phyloP scores from a whole-genome alignment of 208 protist genomes.

The Sergeia podlipaevii region DNA sequence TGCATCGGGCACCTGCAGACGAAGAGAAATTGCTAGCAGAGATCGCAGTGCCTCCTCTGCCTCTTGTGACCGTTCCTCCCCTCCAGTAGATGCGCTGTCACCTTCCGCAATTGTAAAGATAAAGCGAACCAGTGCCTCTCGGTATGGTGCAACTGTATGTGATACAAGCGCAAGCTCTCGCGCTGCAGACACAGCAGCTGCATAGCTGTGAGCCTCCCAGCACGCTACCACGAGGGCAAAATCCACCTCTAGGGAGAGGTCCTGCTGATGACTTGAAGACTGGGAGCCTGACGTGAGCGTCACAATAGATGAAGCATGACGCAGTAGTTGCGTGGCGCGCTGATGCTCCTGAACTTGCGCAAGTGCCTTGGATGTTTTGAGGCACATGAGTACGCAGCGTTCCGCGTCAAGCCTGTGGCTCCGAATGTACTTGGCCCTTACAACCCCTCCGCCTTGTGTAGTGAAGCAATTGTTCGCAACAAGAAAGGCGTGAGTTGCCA shows the following conservation, averaged over 20 bases:
- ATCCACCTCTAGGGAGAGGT: slow-evolving; percentile 30
- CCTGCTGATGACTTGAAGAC: background rate
- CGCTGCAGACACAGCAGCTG: slow-evolving; percentile 13
- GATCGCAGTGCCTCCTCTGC: slow-evolving; percentile 3
- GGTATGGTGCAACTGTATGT: slow-evolving; percentile 11
- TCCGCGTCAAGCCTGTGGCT: slow-evolving; percentile 54
- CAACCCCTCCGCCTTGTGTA: slow-evolving; percentile 5
- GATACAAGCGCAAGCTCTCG: slow-evolving; percentile 21
- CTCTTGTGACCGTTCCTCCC: background rate
- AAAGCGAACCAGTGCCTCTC: slow-evolving; percentile 57
- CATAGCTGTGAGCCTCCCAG: slow-evolving; percentile 21
- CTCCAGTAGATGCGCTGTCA: background rate
- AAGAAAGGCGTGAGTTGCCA: slow-evolving; percentile 51
- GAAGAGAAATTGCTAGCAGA: slow-evolving; percentile 24
- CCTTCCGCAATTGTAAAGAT: slow-evolving; percentile 34
- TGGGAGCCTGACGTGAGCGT: background rate
- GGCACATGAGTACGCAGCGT: slow-evolving; percentile 74
- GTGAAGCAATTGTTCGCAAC: slow-evolving; percentile 57
- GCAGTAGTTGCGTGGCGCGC: slow-evolving; percentile 19
- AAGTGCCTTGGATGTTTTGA: slow-evolving; percentile 60
- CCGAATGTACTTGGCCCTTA: slow-evolving; percentile 37
- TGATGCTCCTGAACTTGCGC: too few relatives aligned
- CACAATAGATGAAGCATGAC: slow-evolving; percentile 10
- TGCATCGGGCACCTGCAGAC: slow-evolving; percentile 3
- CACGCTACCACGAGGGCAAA: slow-evolving; percentile 45